Base-by-base conservation (phyloP, 2,329 filamentous ascomycete species). In the Cercospora brassicicola region DNA sequence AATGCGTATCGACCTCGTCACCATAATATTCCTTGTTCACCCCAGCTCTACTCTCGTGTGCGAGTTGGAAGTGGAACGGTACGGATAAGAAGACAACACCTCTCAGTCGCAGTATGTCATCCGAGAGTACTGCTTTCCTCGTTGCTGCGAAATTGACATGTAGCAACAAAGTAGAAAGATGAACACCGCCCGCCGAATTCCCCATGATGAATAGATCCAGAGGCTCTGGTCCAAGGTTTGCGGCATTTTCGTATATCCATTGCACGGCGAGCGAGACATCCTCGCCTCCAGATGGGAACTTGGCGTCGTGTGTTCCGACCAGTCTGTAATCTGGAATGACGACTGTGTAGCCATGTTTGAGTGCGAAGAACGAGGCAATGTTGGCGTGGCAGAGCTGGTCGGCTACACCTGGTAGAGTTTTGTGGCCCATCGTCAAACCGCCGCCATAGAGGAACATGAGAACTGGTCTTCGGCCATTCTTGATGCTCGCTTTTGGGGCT, bases 151-250 rank as follows among this genome's bases (percentile, higher is more conserved):
- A 74, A 9, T 60, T 64, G 9, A 75, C 51, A 11, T 78, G 64
- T 2, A 82, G 71, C 18, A 81, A 72, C 60, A 78, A 82, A 0
- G 80, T 82, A 0, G 76, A 64, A 20, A 77, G 65, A 62, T 82
- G 79, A 8, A 81, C 76, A 23, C 79, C 80, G 8, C 81, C 81
- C 1, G 80, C 80, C 3, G 80, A 82, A 67, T 82, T 82, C 0
- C 81, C 81, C 71, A 82, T 72, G 11, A 81, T 62, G 65, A 78
- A 79, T 1, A 82, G 59, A 64, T 82, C 76, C 30, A 79, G 72
- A 3, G 71, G 73, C 28, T 72, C 75, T 11, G 73, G 72, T 1
- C 76, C 74, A n/a, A 68, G 26, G 2, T 72, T 64, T 15, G 69
- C 48, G 69, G 69, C 59, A 65, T 71, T 73, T 4, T 65, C 55